A percentile compares a stretch with the other conserved stretches of the same genome.
These are phyloP conservation scores for Tulasnella sp. DNA, from an alignment of 768 basidiomycete genomes.

Conservation along the genomic window DNA sequence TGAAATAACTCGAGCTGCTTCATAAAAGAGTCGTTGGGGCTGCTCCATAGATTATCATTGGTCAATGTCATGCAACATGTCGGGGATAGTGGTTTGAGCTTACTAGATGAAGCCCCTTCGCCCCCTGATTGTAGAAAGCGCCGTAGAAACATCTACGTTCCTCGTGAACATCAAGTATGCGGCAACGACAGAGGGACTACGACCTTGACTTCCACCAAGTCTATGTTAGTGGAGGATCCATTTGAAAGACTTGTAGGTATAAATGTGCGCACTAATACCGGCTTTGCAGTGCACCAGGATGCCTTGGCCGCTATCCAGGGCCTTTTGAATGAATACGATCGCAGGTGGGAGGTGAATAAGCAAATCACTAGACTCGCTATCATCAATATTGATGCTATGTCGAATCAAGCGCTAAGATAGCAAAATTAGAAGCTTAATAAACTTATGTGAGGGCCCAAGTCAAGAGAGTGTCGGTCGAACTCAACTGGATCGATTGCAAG, in stretches of 20 bases:
- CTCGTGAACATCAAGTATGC: conserved; percentile 80
- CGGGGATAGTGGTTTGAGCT: no score
- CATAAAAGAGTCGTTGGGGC: conserved; percentile 81
- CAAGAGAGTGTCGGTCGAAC: no score
- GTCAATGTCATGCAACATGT: no score
- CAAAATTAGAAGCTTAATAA: conserved; percentile 1
- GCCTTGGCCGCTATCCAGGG: conserved; percentile 61
- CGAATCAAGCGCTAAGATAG: conserved; percentile 58
- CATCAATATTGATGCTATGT: conserved; percentile 69
- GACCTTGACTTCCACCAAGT: conserved; percentile 38
- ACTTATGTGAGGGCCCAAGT: not conserved
- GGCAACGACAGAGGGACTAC: conserved; percentile 75
- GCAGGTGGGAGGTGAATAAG: conserved; percentile 66
- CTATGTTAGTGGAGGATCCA: no score
- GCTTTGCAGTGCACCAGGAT: conserved; percentile 88
- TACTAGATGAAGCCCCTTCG: no score
- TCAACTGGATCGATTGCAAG: conserved; percentile 53
- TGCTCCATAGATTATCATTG: no score
- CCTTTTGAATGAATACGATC: conserved; percentile 73
- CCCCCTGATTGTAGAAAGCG: conserved; percentile 24
- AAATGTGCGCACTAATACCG: conserved; percentile 78
- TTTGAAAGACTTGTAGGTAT: not conserved
- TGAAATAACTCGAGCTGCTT: conserved; percentile 74
- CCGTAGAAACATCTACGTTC: conserved; percentile 45
- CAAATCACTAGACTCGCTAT: conserved; percentile 65